Evolutionary conservation across 192 early-diverging fungal genomes (phyloP), one percentile per base, ranked within the genome.

Genomic region (Globomyces pollinis-pini): DNA sequence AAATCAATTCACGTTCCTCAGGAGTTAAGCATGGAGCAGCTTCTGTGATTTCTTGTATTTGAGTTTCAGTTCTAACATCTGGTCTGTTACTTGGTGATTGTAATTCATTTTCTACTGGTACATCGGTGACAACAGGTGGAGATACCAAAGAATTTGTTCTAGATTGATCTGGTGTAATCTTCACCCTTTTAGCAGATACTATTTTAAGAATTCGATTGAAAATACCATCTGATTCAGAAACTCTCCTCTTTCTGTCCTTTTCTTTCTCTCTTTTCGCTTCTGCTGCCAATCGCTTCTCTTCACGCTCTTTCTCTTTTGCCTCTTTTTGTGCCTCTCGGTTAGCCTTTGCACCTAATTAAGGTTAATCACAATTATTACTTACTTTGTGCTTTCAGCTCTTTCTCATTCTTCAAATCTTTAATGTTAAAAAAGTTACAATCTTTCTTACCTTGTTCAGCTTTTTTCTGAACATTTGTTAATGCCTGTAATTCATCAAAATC

Each of bases 261-360:
- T 35, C 53, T 41, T 41, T 35, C 53, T 28, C 23, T 35, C 31
- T 55, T n/a, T 55, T 55, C 23, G 29, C 53, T 26, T 55, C 53
- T 23, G 29, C 8, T n/a, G 29, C 53, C 31, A 21, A 5, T n/a
- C 12, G 29, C 32, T 55, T 55, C n/a, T 20, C 23, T 24, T 55
- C 53, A 5, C 53, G 4, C 11, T 20, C 35, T 20, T 35, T 55
- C 32, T 55, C 23, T 33, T 55, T 24, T 36, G 29, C 31, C 0
- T 39, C 38, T 39, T 39, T 39, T 20, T 39, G 15, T 39, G 38
- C 38, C 20, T 39, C 20, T n/a, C n/a, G n/a, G n/a, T n/a, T n/a
- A n/a, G n/a, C n/a, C n/a, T n/a, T n/a, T n/a, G n/a, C n/a, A n/a
- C n/a, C n/a, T n/a, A n/a, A n/a, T n/a, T n/a, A n/a, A n/a, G n/a